Evolutionary conservation across 352 stramenopile genomes (phyloP), one percentile per base, ranked within the genome.

Genomic region (Plasmopara muralis): DNA sequence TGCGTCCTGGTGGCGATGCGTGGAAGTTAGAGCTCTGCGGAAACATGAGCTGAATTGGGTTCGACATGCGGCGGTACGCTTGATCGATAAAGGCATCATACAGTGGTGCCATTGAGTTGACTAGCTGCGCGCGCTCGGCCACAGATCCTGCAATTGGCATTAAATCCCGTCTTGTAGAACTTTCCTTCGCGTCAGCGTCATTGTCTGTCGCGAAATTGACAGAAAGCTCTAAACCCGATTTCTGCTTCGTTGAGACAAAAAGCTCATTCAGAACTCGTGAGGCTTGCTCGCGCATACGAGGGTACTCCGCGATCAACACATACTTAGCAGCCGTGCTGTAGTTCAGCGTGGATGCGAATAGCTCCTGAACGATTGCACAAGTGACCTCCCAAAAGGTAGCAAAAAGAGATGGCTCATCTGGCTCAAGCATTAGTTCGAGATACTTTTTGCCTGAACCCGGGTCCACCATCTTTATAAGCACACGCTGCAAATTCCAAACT

Each of bases 11-110:
- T 7, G 82, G 79, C 20, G 82, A 90, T 41, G 80, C 69, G 58
- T 94, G 83, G 59, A 90, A 94, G 54, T 82, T 85, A 15, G 76
- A 64, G 59, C 77, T 90, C 33, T 91, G 76, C 8, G 83, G 83
- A 49, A 94, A 94, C 83, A 94, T 94, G 57, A 94, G 78, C 56
- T 90, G 67, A 37, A 94, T 88, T 38, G 82, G 83, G 28, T 81
- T 84, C 3, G 72, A 74, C 50, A 94, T 71, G 2, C 76, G 72
- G 9, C 74, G 66, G 37, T 81, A 84, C 4, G 70, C 66, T 1
- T 72, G 65, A 25, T 89, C 78, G 15, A 83, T 77, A 65, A 87
- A 94, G 6, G 72, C 74, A 18, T 90, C 77, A 28, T 75, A 68
- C 2, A 94, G 57, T 12, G 77, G 68, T 10, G 58, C 50, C 72